Percentiles rank a stretch among this genome's conserved stretches.
Conservation (phyloP, 2,329 filamentous ascomycete species). For the Colletotrichum navitas region DNA sequence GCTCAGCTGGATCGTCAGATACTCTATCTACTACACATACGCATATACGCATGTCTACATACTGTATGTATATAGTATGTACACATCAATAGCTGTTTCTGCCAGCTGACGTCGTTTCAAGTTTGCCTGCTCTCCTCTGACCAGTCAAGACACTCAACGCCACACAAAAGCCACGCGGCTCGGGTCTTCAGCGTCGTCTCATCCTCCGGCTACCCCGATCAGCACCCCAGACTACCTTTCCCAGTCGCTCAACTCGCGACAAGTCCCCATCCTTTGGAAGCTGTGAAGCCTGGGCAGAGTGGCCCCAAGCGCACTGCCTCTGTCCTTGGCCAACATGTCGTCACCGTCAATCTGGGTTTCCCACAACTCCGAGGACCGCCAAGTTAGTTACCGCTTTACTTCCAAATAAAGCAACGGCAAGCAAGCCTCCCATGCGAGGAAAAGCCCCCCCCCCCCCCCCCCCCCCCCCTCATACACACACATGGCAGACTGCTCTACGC, state of each 20-base stretch:
- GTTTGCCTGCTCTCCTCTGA: constrained; percentile 1
- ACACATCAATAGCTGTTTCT: no score
- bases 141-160: neutral
- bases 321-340: neutral
- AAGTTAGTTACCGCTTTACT: no score
- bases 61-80: no score
- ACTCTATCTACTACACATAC: neutral
- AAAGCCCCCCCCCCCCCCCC: no score
- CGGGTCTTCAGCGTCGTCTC: neutral
- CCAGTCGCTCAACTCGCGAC: constrained; percentile 5
- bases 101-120: constrained; percentile 12
- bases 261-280: neutral
- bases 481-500: neutral
- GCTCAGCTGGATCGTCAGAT: neutral
- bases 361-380: neutral
- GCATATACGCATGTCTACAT: neutral
- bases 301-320: neutral
- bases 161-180: neutral
- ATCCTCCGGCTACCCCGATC: constrained; percentile 15
- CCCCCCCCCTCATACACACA: no score
- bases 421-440: neutral
- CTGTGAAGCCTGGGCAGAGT: neutral
- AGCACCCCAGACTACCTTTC: neutral
- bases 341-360: no score
- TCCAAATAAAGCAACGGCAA: constrained; percentile 10